A percentile compares a stretch with the other conserved stretches of the same genome.
Conservation (phyloP, 352 stramenopile species). For the Globisporangium barbulae region DNA sequence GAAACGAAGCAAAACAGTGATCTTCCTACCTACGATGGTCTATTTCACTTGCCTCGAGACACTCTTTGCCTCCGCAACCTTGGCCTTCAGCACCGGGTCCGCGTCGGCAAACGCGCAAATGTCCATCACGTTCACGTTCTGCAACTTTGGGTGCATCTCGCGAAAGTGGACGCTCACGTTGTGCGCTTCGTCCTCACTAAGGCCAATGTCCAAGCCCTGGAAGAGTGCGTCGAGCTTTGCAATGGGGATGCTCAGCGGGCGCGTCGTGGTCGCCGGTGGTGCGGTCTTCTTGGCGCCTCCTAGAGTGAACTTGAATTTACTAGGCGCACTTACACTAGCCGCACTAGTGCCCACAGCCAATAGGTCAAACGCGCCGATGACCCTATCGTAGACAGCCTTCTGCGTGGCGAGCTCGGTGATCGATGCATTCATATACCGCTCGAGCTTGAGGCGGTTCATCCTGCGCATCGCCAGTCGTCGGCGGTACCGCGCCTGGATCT, state of each 20-base stretch:
- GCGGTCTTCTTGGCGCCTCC: constrained; percentile 6
- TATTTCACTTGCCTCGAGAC: neutral
- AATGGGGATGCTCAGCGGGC: constrained; percentile 37
- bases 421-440: constrained; percentile 42
- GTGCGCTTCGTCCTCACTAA: constrained; percentile 30
- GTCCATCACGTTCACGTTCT: constrained; percentile 64
- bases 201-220: constrained; percentile 25
- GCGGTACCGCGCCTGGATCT: constrained; percentile 68
- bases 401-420: constrained; percentile 47
- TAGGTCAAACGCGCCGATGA: constrained; percentile 39
- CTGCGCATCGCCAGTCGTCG: constrained; percentile 50
- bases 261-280: constrained; percentile 6
- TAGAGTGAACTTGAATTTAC: constrained; percentile 20
- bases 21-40: neutral
- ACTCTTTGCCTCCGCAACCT: constrained; percentile 10
- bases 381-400: constrained; percentile 43
- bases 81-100: constrained; percentile 23
- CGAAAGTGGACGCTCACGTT: constrained; percentile 30
- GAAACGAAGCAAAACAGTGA: too few relatives aligned
- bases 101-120: constrained; percentile 48
- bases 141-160: constrained; percentile 31
- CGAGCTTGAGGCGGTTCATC: constrained; percentile 39
- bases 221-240: constrained; percentile 43
- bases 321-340: constrained; percentile 12
- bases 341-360: constrained; percentile 13